Percentiles rank a stretch among this genome's conserved stretches.
Conservation (phyloP, 257 asterid species). For the Solanum peruvianum region DNA sequence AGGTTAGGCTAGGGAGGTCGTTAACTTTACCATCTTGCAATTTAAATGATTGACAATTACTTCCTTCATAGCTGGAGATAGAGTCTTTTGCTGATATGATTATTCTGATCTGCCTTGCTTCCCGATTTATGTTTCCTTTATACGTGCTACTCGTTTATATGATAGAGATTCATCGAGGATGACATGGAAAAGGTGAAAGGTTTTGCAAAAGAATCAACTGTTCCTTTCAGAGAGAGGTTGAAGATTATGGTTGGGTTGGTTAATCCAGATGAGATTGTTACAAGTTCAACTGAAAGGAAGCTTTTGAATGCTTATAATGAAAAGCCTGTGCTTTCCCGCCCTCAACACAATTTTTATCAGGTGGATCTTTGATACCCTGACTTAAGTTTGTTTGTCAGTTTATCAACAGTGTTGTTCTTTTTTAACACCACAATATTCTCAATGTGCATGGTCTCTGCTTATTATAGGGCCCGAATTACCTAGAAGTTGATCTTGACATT, state of each 20-base stretch:
- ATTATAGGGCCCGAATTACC: conserved; percentile 49
- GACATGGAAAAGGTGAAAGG: conserved; percentile 64
- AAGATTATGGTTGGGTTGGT: conserved; percentile 64
- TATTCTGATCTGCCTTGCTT: not conserved
- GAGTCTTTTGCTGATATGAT: not conserved
- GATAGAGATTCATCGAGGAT: conserved; percentile 53
- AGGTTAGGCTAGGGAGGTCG: not conserved
- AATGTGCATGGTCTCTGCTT: not conserved
- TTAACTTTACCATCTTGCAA: not conserved
- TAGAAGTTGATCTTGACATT: conserved; percentile 68
- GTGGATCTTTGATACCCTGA: conserved; percentile 7
- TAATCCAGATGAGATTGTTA: conserved; percentile 60
- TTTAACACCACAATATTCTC: not conserved
- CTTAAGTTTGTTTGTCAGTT: not conserved
- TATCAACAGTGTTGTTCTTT: not conserved
- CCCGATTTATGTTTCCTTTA: not conserved
- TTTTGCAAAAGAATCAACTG: conserved; percentile 51
- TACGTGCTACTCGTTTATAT: not conserved
- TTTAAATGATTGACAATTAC: not conserved
- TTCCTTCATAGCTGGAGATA: not conserved
- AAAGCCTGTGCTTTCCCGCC: conserved; percentile 76
- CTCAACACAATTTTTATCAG: conserved; percentile 65
- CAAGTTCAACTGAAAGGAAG: conserved; percentile 58
- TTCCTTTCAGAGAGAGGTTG: conserved; percentile 61
- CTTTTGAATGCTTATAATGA: conserved; percentile 63